Evolutionary conservation across 768 basidiomycete genomes (phyloP), one percentile per base, ranked within the genome.

Genomic region (Suillus subluteus): DNA sequence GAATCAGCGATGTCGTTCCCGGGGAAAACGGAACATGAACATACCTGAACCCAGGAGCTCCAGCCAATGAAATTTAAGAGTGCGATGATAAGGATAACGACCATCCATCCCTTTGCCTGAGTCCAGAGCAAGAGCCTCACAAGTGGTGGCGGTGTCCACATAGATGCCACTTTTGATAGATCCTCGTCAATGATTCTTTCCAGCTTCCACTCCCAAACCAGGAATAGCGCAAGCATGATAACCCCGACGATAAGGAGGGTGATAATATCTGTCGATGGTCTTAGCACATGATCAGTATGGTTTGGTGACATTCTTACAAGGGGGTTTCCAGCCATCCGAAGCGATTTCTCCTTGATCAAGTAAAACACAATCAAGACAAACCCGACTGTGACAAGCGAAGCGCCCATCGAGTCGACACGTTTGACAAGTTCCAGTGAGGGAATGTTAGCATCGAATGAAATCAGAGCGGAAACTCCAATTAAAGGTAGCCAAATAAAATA

Each of bases 341-440:
- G 87, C 89, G 13, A 82, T 77, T 26, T 82, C 82, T 7, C 87
- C 91, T 68, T 91, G 86, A 58, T 88, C 87, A 5, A 96, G 83
- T 1, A 89, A 70, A 94, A 94, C 8, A 90, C 82, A 67, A 95
- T 81, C 0, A 94, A 77, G 1, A 90, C 85, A 38, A 95, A 79
- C 0, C 91, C 92, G 0, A 79, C 74, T 0, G 91, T 92, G 64
- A 87, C 78, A 21, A 95, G 74, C 13, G 83, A 75, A 0, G 89
- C 90, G 2, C 94, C 94, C n/a, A 91, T 76, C 91, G 91, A 94
- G 67, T 96, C 94, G 0, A 95, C 82, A 0, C 88, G 80, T 26
- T 80, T 74, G 65, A 84, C 84, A 0, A 58, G 64, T 63, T 82
- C 82, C 9, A 70, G 62, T 0, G 84, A 81, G 38, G 46, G 9